These are phyloP conservation scores for Candida dajiaensis DNA, from an alignment of 805 yeast species.

Conservation along the genomic window DNA sequence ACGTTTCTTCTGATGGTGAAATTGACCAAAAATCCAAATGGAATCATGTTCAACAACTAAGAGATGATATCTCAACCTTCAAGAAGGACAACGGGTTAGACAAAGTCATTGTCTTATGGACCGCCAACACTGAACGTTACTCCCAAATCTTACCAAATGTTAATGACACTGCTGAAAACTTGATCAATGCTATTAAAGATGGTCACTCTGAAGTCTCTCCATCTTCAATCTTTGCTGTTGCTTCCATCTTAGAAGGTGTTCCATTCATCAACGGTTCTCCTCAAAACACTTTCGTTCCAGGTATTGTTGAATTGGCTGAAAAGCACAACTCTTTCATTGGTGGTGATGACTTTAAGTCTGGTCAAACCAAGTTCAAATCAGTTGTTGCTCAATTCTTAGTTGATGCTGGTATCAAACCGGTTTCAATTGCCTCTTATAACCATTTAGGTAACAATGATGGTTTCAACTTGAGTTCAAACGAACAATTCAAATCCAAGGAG, in stretches of 20 bases:
- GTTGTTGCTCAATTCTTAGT: slow-evolving; percentile 93
- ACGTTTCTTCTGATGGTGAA: slow-evolving; percentile 44
- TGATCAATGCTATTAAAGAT: slow-evolving; percentile 63
- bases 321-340: slow-evolving; percentile 71
- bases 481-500: slow-evolving; percentile 93
- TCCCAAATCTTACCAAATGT: slow-evolving; percentile 73
- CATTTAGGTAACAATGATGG: slow-evolving; percentile 98
- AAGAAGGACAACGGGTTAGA: slow-evolving; percentile 69
- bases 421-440: slow-evolving; percentile 91
- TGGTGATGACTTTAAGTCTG: slow-evolving; percentile 96
- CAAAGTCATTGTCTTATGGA: slow-evolving; percentile 89
- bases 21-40: slow-evolving; percentile 62
- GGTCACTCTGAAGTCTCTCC: slow-evolving; percentile 87
- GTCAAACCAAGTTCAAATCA: slow-evolving; percentile 95
- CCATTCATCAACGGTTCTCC: slow-evolving; percentile 97
- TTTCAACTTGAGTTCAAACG: slow-evolving; percentile 81
- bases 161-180: slow-evolving; percentile 82
- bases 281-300: slow-evolving; percentile 96
- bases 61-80: slow-evolving; percentile 77
- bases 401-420: slow-evolving; percentile 95
- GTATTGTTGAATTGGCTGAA: slow-evolving; percentile 87
- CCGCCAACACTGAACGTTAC: slow-evolving; percentile 95
- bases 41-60: slow-evolving; percentile 82
- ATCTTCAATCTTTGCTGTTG: slow-evolving; percentile 91
- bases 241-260: slow-evolving; percentile 78